Base-by-base conservation (phyloP, 2,329 filamentous ascomycete genomes). In the Microdochium nivale region DNA sequence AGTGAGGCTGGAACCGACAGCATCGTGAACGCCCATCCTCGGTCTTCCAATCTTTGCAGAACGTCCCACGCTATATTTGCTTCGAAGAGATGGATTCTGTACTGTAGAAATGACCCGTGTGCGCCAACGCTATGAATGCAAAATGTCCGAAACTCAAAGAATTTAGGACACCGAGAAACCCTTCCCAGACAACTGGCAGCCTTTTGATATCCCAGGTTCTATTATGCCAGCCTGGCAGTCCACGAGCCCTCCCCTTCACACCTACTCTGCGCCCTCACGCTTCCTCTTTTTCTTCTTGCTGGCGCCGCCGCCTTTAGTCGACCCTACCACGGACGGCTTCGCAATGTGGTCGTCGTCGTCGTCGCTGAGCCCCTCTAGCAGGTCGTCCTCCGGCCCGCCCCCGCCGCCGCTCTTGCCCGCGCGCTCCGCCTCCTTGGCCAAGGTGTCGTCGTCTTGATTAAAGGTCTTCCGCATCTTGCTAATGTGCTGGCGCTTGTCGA, bases 401-500 rank as follows among this genome's bases (percentile, higher is more conserved):
- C 56, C 30, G 30, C 51, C 54, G 14, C 25, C 49, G 48, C 14
- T 49, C 48, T 49, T 40, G 25, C 25, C 46, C 13, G 46, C 46
- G 2, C 52, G 59, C 54, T 57, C 55, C 43, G 60, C 58, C 52
- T 60, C 67, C 56, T 69, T 70, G 49, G 67, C 62, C 47, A 78
- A 69, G 14, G 72, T 72, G 52, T 84, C 84, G 64, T 85, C 83
- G 58, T 86, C 84, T 49, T 81, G 81, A 62, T 85, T 80, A 58
- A 91, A 81, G 50, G 83, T 81, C 72, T 91, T 90, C 55, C 90
- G 77, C 50, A 88, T 87, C 62, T 87, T 82, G 66, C 94, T 94
- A 56, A 97, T 83, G 64, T 90, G 84, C 65, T 85, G 85, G 60
- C 95, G 90, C 76, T 92, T 91, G 69, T 89, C 87, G 58, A 96